A percentile compares a stretch with the other conserved stretches of the same genome.
Evolutionary conservation across 371 early-diverging fungal species (phyloP).

Genomic region (Syncephalis fuscata): DNA sequence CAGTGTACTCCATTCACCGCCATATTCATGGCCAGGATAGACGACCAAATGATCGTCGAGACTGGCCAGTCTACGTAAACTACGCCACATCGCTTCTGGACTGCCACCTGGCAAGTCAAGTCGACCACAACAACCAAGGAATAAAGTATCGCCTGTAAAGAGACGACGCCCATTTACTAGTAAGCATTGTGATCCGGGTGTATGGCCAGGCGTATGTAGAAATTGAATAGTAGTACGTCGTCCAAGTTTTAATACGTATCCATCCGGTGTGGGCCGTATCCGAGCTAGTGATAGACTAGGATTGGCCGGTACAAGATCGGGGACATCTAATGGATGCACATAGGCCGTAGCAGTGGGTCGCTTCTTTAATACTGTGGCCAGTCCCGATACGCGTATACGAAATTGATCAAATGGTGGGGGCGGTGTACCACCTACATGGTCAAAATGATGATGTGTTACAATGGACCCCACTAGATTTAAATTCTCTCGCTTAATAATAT

Average conservation of each 20-base stretch:
- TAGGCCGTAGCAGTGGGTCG: conserved; percentile 52
- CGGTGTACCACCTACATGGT: conserved; percentile 58
- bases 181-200: conserved; percentile 70
- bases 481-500: conserved; percentile 28
- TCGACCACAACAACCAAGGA: conserved; percentile 60
- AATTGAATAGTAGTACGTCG: conserved; percentile 30
- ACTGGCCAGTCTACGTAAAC: conserved; percentile 34
- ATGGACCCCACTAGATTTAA: conserved; percentile 51
- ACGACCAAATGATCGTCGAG: conserved; percentile 54
- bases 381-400: conserved; percentile 60
- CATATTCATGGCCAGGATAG: conserved; percentile 78
- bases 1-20: conserved; percentile 57
- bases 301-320: conserved; percentile 42
- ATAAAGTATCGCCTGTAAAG: conserved; percentile 74
- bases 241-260: conserved; percentile 32
- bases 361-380: conserved; percentile 45
- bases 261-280: conserved; percentile 40
- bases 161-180: conserved; percentile 55
- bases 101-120: conserved; percentile 63
- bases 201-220: conserved; percentile 82
- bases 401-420: conserved; percentile 68
- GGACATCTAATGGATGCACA: conserved; percentile 58
- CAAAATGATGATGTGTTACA: conserved; percentile 72
- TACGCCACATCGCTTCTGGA: conserved; percentile 37
- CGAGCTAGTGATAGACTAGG: conserved; percentile 39